phyloP scores from a whole-genome alignment of 352 stramenopile species.

The Globisporangium mamillatum region DNA sequence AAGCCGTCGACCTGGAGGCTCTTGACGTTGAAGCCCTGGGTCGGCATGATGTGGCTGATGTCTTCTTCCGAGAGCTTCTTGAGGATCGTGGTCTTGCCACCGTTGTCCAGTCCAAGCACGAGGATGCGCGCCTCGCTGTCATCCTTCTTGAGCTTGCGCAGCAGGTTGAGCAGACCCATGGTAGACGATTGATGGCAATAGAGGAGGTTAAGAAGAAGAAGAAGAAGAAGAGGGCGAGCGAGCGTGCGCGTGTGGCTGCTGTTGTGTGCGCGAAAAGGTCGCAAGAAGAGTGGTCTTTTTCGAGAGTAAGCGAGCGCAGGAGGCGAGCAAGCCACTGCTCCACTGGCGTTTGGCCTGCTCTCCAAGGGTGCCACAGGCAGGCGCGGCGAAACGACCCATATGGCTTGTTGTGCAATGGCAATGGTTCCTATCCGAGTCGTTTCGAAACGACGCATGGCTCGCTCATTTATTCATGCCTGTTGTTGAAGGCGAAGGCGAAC shows the following conservation, averaged over 20 bases:
- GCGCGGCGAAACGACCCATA: not conserved
- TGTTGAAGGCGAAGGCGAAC: not conserved
- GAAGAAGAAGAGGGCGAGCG: not conserved
- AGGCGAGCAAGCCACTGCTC: not conserved
- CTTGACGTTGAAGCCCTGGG: constrained; percentile 97
- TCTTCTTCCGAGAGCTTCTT: constrained; percentile 96
- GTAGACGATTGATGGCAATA: constrained; percentile 8
- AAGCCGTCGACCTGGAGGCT: constrained; percentile 94
- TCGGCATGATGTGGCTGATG: constrained; percentile 92
- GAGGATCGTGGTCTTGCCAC: constrained; percentile 96
- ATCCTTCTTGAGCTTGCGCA: constrained; percentile 95
- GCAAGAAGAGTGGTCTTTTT: constrained; percentile 30
- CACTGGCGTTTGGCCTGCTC: not conserved
- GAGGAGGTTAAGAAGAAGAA: constrained; percentile 1
- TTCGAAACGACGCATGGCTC: constrained; percentile 29
- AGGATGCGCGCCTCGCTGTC: constrained; percentile 94
- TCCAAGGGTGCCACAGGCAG: not conserved
- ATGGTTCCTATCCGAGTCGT: constrained; percentile 12
- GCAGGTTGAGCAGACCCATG: constrained; percentile 92
- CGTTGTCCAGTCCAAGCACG: constrained; percentile 95
- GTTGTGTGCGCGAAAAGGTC: not conserved
- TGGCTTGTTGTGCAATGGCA: not conserved
- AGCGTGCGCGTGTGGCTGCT: not conserved
- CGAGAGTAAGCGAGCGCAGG: constrained; percentile 34
- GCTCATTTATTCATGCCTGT: not conserved